Evolutionary conservation across 2,329 filamentous ascomycete genomes (phyloP).

Genomic region (Ophiocordyceps sinensis): DNA sequence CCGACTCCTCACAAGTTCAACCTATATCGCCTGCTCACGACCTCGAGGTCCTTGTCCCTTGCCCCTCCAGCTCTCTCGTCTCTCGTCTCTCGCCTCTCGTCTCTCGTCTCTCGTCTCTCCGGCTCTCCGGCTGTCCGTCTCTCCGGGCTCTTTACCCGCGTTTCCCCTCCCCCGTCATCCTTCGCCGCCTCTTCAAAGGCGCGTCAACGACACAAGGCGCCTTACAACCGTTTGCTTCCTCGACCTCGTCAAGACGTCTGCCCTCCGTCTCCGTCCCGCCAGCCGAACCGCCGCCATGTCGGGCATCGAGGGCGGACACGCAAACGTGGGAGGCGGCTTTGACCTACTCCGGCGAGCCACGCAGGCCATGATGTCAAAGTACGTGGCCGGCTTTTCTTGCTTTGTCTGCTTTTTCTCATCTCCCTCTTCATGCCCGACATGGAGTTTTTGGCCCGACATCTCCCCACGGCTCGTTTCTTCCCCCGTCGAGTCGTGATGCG

Average conservation of each 20-base stretch:
- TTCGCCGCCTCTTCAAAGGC: not conserved
- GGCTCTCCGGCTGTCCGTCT: not conserved
- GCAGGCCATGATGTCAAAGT: slow-evolving; percentile 51
- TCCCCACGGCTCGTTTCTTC: no score
- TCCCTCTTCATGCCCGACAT: no score
- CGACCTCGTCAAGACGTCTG: not conserved
- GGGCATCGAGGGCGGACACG: slow-evolving; percentile 24
- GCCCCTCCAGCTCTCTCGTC: not conserved
- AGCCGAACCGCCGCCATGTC: slow-evolving; percentile 26
- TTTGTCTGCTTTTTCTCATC: not conserved
- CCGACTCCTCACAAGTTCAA: no score
- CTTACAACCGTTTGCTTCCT: not conserved
- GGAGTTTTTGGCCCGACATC: no score
- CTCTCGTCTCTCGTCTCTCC: not conserved
- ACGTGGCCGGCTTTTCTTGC: slow-evolving; percentile 20
- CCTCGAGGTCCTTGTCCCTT: no score
- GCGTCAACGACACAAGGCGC: not conserved
- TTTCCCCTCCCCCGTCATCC: not conserved
- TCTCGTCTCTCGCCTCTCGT: no score
- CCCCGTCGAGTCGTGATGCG: no score
- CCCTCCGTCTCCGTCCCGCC: not conserved
- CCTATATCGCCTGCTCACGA: no score
- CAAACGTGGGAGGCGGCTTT: slow-evolving; percentile 27
- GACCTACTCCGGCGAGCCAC: slow-evolving; percentile 46
- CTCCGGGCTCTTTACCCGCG: not conserved